These are phyloP conservation scores for Thielaviopsis euricoi DNA, from an alignment of 2,329 filamentous ascomycete genomes.

Conservation along the genomic window DNA sequence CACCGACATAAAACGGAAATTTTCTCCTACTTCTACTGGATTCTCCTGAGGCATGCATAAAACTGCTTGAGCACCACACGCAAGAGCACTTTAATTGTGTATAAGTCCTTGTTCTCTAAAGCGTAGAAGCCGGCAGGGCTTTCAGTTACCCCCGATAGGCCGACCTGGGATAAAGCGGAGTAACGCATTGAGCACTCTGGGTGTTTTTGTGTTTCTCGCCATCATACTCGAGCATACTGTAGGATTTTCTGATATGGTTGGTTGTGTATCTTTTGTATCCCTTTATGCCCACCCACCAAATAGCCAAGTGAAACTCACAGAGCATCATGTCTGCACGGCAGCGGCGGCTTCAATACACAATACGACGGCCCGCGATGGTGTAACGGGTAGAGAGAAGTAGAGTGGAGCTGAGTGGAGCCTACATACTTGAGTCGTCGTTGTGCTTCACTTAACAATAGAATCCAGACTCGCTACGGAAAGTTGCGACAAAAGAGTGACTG, in stretches of 20 bases:
- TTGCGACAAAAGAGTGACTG: too few species aligned
- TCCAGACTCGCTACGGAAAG: too few species aligned
- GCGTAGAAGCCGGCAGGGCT: neutral
- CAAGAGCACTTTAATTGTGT: neutral
- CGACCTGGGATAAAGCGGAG: neutral
- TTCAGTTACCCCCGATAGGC: neutral
- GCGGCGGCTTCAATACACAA: neutral
- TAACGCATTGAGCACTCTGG: neutral
- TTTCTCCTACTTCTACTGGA: neutral
- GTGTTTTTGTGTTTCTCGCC: too few species aligned
- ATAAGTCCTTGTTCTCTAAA: neutral
- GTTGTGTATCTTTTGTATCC: too few species aligned
- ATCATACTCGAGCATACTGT: neutral
- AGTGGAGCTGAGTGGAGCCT: neutral
- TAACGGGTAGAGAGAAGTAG: neutral
- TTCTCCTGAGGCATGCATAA: neutral
- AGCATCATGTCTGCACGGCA: neutral
- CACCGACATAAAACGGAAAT: neutral
- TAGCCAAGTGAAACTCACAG: neutral
- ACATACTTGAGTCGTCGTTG: too few species aligned
- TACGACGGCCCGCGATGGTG: neutral
- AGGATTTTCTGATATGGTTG: too few species aligned
- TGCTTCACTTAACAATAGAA: too few species aligned
- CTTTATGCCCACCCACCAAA: neutral
- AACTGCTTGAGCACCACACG: neutral